Evolutionary conservation across 495 filamentous ascomycete genomes (phyloP), one percentile per base, ranked within the genome.

Genomic region (Neurospora sp.): DNA sequence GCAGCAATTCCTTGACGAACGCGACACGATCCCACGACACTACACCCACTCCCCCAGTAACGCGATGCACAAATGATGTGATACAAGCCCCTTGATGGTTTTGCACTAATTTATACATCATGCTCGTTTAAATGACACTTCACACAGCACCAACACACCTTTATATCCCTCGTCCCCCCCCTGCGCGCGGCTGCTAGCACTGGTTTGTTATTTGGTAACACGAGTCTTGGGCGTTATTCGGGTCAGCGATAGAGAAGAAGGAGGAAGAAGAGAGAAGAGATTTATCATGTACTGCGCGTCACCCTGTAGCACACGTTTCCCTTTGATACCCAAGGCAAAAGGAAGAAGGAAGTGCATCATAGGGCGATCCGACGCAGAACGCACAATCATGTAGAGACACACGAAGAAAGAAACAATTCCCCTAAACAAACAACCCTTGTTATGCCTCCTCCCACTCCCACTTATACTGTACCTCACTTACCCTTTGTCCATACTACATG

Each of bases 51-150:
- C 69, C 71, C 72, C 71, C 72, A 72, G 71, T 69, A 71, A 71
- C 71, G 27, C 75, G 73, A 79, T 80, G 76, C 79, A 80, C 79
- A 77, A 73, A 73, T 69, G 68, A 73, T 79, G 78, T 80, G 79
- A 77, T 78, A 77, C 79, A 79, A 80, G 76, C 79, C 39, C 71
- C 72, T 72, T 22, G 22, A 72, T 74, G 74, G 42, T 72, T 74
- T 65, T 65, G 74, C 72, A 69, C 74, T 74, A 71, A 77, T 35
- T 77, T 72, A 40, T 70, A 75, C 42, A 75, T 70, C 78, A 78
- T 77, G 77, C 72, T 74, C 77, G 73, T 74, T 74, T 75, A 77
- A 65, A 74, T 72, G 74, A 73, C 76, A 79, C 75, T 72, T 72
- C 74, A 77, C 75, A 61, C 53, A 65, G 53, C 53, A 65, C 53